phyloP scores from a whole-genome alignment of 805 yeast species.

The Ogataea siamensis region DNA sequence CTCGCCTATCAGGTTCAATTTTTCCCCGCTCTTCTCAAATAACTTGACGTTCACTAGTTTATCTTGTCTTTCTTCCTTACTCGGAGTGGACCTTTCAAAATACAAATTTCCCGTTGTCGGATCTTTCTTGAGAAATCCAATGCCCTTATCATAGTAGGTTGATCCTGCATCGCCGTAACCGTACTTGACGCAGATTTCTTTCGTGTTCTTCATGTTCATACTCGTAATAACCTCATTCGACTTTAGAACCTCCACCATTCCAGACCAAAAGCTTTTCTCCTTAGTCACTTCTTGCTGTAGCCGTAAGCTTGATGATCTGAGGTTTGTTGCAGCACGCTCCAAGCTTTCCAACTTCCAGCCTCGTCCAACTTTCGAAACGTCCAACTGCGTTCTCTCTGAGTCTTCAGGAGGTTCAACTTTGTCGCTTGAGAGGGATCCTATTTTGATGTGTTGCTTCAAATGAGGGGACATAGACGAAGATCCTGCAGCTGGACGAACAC shows the following conservation, averaged over 20 bases:
- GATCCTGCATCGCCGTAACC: conserved; percentile 94
- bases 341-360: conserved; percentile 88
- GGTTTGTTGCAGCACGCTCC: conserved; percentile 48
- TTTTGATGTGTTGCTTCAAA: conserved; percentile 66
- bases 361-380: conserved; percentile 45
- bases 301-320: conserved; percentile 50
- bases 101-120: conserved; percentile 41
- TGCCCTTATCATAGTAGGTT: conserved; percentile 65
- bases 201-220: conserved; percentile 53
- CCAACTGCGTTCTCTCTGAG: conserved; percentile 17
- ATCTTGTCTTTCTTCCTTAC: conserved; percentile 37
- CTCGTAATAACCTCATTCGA: conserved; percentile 66
- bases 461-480: conserved; percentile 86
- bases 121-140: conserved; percentile 64
- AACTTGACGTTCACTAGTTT: conserved; percentile 61
- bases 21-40: conserved; percentile 30
- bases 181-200: conserved; percentile 73
- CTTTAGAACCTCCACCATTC: conserved; percentile 41
- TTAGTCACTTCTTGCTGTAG: conserved; percentile 52
- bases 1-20: conserved; percentile 57
- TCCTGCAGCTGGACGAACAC: conserved; percentile 82
- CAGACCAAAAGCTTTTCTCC: conserved; percentile 71
- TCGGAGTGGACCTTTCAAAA: conserved; percentile 35
- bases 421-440: conserved; percentile 67
- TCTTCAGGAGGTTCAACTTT: conserved; percentile 32